Evolutionary conservation across 1,284 basidiomycete genomes (phyloP).

Genomic region (Sanghuangporus weigelae): DNA sequence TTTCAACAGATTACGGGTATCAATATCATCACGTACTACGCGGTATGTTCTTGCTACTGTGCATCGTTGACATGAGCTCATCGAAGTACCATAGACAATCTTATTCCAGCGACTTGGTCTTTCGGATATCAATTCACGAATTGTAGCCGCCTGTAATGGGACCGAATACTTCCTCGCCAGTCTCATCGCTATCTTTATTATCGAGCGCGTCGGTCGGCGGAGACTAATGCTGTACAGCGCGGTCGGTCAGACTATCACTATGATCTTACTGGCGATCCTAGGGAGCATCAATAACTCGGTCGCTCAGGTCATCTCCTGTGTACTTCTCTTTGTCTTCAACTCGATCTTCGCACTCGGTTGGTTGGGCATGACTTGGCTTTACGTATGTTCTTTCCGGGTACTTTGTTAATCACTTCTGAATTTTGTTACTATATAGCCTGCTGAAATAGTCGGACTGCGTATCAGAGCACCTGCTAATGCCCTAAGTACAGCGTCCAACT

Average conservation of each 20-base stretch:
- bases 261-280: slow-evolving; percentile 54
- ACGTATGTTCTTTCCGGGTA: slow-evolving; percentile 22
- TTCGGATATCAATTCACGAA: slow-evolving; percentile 53
- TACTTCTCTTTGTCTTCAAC: slow-evolving; percentile 65
- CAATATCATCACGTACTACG: slow-evolving; percentile 47
- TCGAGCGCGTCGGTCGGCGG: slow-evolving; percentile 61
- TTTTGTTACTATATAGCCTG: slow-evolving; percentile 29
- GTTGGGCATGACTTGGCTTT: slow-evolving; percentile 71
- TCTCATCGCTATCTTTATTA: slow-evolving; percentile 52
- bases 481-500: slow-evolving; percentile 63
- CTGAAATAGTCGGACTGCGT: slow-evolving; percentile 58
- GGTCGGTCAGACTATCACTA: slow-evolving; percentile 56
- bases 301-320: slow-evolving; percentile 47
- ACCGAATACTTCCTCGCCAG: slow-evolving; percentile 66
- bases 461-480: slow-evolving; percentile 68
- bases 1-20: slow-evolving; percentile 68
- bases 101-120: slow-evolving; percentile 58
- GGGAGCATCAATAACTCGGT: slow-evolving; percentile 43
- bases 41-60: neutral
- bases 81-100: slow-evolving; percentile 35
- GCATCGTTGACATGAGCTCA: neutral
- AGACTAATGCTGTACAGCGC: slow-evolving; percentile 61
- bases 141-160: slow-evolving; percentile 65
- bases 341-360: slow-evolving; percentile 69
- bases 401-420: neutral